These are phyloP conservation scores for Lichtheimia hyalospora DNA, from an alignment of 371 early-diverging fungal genomes.

Conservation along the genomic window DNA sequence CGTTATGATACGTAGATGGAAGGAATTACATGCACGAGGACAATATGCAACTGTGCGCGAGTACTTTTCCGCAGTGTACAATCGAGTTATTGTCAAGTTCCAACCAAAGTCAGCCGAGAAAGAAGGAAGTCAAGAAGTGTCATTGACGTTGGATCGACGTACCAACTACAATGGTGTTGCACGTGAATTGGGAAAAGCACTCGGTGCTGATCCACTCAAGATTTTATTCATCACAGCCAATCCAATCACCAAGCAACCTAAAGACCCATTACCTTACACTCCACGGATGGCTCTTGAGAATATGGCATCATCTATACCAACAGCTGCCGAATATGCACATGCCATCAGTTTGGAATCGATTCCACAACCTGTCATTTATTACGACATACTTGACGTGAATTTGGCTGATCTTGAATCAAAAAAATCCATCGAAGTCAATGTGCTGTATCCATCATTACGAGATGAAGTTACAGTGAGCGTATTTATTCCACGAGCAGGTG, in stretches of 20 bases:
- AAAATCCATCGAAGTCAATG: constrained; percentile 48
- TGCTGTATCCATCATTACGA: constrained; percentile 40
- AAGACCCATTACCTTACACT: constrained; percentile 14
- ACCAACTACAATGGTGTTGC: constrained; percentile 19
- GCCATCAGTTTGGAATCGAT: constrained; percentile 14
- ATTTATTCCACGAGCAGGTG: constrained; percentile 57
- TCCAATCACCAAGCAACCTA: constrained; percentile 19
- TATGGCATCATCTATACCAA: constrained; percentile 14
- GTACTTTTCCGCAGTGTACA: constrained; percentile 70
- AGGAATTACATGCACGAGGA: constrained; percentile 17
- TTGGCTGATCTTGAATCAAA: constrained; percentile 78
- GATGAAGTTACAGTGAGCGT: constrained; percentile 38
- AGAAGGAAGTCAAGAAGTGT: constrained; percentile 11
- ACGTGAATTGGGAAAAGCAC: constrained; percentile 19
- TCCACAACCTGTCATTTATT: constrained; percentile 50
- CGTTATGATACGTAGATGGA: constrained; percentile 10
- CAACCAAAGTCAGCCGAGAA: constrained; percentile 51
- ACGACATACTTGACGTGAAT: constrained; percentile 76
- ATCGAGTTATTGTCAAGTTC: constrained; percentile 71
- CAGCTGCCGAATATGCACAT: constrained; percentile 18
- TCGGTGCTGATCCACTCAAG: constrained; percentile 19
- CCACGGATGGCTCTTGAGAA: constrained; percentile 12
- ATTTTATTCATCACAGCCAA: constrained; percentile 29
- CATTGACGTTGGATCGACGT: constrained; percentile 18
- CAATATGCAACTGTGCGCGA: constrained; percentile 54